A percentile compares a stretch with the other conserved stretches of the same genome.
These are phyloP conservation scores for Amoebophrya sp. DNA, from an alignment of 169 alveolate species.

Conservation along the genomic window DNA sequence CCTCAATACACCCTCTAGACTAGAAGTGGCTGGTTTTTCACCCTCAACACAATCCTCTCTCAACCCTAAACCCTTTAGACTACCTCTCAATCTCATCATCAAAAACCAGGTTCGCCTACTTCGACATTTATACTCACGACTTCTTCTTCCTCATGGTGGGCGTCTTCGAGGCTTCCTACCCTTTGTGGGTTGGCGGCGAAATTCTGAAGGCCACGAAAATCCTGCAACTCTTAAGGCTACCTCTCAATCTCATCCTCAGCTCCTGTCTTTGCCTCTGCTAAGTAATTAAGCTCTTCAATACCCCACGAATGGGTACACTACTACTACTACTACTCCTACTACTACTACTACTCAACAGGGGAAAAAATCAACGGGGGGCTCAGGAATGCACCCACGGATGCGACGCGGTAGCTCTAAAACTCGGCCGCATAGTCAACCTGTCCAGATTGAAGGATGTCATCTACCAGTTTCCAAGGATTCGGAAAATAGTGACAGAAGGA, in stretches of 20 bases:
- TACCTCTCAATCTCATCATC: not conserved
- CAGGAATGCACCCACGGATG: too few species aligned
- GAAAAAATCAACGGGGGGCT: too few species aligned
- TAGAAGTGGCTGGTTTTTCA: not conserved
- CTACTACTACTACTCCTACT: too few species aligned
- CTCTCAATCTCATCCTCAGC: too few species aligned
- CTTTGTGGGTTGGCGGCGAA: not conserved
- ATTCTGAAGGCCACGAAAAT: not conserved
- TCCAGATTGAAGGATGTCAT: not conserved
- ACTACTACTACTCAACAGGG: too few species aligned
- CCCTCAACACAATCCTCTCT: not conserved
- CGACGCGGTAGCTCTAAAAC: too few species aligned
- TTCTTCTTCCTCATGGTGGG: not conserved
- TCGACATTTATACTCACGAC: not conserved
- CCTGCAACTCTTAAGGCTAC: not conserved
- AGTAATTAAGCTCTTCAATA: too few species aligned
- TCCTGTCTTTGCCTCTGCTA: too few species aligned
- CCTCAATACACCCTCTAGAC: too few species aligned
- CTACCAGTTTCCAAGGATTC: not conserved
- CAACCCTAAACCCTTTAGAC: not conserved
- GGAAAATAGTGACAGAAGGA: not conserved
- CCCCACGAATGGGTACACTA: too few species aligned
- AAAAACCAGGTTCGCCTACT: conserved; percentile 8
- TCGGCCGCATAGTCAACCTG: not conserved
- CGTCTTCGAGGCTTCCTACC: not conserved